Evolutionary conservation across 495 filamentous ascomycete genomes (phyloP).

Genomic region (Podospora fimiseda): DNA sequence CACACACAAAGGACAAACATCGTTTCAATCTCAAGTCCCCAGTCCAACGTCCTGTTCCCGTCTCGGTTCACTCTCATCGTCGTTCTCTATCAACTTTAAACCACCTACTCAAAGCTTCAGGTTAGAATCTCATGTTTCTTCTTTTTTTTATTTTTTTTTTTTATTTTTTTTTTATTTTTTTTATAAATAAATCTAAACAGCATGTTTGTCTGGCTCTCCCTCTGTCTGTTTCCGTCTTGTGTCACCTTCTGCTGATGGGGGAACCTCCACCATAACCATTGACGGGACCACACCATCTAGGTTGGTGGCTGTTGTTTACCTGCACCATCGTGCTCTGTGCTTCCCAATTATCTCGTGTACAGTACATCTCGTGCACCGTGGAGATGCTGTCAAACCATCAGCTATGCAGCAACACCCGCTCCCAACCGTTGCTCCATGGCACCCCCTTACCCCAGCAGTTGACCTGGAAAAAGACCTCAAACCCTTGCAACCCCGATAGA

Average conservation of each 20-base stretch:
- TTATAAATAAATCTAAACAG: not conserved
- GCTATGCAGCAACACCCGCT: not conserved
- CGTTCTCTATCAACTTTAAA: not conserved
- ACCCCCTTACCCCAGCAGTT: no score
- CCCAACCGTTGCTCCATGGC: not conserved
- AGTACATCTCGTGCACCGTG: not conserved
- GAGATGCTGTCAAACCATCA: not conserved
- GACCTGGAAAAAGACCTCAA: no score
- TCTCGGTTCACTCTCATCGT: no score
- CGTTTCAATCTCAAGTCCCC: no score
- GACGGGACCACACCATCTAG: no score
- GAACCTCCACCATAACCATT: not conserved
- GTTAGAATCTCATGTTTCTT: not conserved
- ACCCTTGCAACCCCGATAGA: not conserved
- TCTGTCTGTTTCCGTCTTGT: not conserved
- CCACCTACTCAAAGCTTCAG: not conserved
- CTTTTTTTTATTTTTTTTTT: not conserved
- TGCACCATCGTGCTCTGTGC: constrained; percentile 7
- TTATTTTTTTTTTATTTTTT: not conserved
- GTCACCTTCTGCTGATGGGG: not conserved
- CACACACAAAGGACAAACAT: no score
- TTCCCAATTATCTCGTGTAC: not conserved
- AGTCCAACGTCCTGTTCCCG: no score
- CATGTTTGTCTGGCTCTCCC: not conserved
- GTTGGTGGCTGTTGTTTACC: constrained; percentile 7